These are phyloP conservation scores for Fusarium agapanthi DNA, from an alignment of 2,329 filamentous ascomycete genomes.

Conservation along the genomic window DNA sequence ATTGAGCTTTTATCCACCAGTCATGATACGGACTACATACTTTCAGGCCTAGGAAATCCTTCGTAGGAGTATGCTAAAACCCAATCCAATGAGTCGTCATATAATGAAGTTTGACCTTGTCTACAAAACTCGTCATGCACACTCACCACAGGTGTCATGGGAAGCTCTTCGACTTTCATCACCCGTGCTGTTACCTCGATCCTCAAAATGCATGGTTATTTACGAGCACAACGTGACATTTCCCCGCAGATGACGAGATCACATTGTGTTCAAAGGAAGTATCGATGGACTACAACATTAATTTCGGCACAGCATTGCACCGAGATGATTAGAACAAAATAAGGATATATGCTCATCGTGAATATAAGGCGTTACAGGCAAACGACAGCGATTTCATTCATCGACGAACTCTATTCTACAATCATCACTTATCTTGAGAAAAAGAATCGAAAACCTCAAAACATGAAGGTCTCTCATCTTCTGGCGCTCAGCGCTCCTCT, in stretches of 20 bases:
- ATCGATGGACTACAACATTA: accelerated
- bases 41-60: neutral
- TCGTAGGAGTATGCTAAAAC: neutral
- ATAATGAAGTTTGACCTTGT: too few relatives aligned
- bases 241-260: neutral
- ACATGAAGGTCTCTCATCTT: neutral
- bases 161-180: neutral
- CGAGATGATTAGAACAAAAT: neutral
- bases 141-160: too few relatives aligned
- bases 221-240: neutral
- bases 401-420: too few relatives aligned
- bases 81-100: neutral
- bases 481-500: neutral
- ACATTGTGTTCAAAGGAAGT: accelerated
- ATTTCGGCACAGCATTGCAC: neutral
- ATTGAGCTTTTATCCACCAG: neutral
- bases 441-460: neutral
- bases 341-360: neutral
- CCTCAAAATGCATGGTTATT: neutral
- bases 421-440: neutral
- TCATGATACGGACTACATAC: neutral
- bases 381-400: neutral
- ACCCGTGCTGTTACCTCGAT: neutral
- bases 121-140: neutral
- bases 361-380: too few relatives aligned